A percentile compares a stretch with the other conserved stretches of the same genome.
These are phyloP conservation scores for Erodium moschatum DNA, from an alignment of 441 rosid species.

Conservation along the genomic window DNA sequence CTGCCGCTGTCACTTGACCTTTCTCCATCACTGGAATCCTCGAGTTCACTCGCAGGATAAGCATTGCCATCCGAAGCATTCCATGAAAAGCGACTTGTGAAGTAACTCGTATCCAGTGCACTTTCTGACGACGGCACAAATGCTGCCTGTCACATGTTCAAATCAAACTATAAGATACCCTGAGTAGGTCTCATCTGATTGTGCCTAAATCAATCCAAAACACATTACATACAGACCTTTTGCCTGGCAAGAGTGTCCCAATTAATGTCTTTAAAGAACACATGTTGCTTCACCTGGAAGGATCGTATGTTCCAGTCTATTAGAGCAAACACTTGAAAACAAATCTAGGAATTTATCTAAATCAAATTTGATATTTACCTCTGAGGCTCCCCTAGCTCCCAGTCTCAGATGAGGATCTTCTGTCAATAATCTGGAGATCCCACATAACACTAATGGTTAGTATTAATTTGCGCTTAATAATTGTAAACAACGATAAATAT, in stretches of 20 bases:
- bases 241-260: slow-evolving; percentile 99
- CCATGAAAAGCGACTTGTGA: slow-evolving; percentile 95
- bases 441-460: not conserved
- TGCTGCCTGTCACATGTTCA: slow-evolving; percentile 55
- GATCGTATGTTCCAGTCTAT: slow-evolving; percentile 15
- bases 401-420: slow-evolving; percentile 98
- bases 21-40: slow-evolving; percentile 78
- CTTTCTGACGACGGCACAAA: slow-evolving; percentile 93
- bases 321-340: not conserved
- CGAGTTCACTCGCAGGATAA: slow-evolving; percentile 63
- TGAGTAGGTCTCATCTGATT: not conserved
- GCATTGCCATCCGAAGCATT: slow-evolving; percentile 54
- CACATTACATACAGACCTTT: slow-evolving; percentile 41
- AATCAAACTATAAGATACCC: not conserved
- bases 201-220: not conserved
- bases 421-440: slow-evolving; percentile 61
- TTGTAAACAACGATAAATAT: not conserved
- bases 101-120: slow-evolving; percentile 88
- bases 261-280: slow-evolving; percentile 82
- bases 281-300: slow-evolving; percentile 78
- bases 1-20: slow-evolving; percentile 85
- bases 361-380: slow-evolving; percentile 41
- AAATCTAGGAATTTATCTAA: slow-evolving; percentile 8
- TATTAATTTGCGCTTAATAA: not conserved
- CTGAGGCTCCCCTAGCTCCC: slow-evolving; percentile 84